Percentiles rank a stretch among this genome's conserved stretches.
These are phyloP conservation scores for Brasenia schreberi DNA, from an alignment of 164 flowering plant species.

Conservation along the genomic window DNA sequence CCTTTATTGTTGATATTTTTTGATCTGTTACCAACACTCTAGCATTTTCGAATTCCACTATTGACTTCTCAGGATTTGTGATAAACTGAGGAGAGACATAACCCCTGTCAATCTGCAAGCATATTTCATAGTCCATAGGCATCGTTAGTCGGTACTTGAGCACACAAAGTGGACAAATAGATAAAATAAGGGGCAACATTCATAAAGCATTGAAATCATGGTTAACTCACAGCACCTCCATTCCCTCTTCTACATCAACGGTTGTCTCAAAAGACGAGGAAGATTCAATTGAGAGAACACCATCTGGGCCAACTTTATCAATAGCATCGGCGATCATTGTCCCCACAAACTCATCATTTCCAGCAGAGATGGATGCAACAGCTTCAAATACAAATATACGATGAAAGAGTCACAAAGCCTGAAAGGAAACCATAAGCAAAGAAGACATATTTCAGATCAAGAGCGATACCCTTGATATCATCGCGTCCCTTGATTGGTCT, in stretches of 20 bases:
- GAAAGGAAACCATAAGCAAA: not conserved
- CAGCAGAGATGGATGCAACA: constrained; percentile 91
- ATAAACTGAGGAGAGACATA: constrained; percentile 98
- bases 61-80: constrained; percentile 75
- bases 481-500: constrained; percentile 86
- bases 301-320: constrained; percentile 98
- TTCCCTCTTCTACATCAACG: constrained; percentile 97
- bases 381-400: constrained; percentile 27
- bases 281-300: constrained; percentile 95
- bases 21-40: constrained; percentile 87
- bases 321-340: constrained; percentile 97
- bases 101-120: constrained; percentile 82
- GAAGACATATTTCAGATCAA: not conserved
- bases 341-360: constrained; percentile 86
- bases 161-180: not conserved
- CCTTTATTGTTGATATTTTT: constrained; percentile 76
- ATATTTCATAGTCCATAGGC: not conserved
- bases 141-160: not conserved
- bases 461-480: constrained; percentile 71
- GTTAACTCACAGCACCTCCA: constrained; percentile 43
- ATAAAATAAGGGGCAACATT: not conserved
- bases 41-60: constrained; percentile 90
- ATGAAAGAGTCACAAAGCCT: not conserved
- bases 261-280: constrained; percentile 98
- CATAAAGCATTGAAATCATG: not conserved